Conservation (phyloP, 441 rosid species). For the Syzygium malaccense region DNA sequence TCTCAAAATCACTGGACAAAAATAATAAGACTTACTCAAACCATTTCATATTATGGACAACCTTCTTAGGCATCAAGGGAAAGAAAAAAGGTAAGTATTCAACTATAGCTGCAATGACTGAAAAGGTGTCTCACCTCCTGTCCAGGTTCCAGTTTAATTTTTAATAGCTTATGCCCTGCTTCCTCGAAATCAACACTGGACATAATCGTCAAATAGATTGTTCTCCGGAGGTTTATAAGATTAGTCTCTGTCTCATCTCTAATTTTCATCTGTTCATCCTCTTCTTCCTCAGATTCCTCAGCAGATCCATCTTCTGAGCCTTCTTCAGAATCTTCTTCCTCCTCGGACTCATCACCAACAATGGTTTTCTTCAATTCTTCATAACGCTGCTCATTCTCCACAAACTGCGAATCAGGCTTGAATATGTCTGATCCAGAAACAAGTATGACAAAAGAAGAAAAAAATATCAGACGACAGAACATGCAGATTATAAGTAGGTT, state of each 20-base stretch:
- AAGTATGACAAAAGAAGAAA: not conserved
- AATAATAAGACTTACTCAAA: not conserved
- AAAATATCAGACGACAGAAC: not conserved
- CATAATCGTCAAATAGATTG: slow-evolving; percentile 94
- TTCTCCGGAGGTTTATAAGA: slow-evolving; percentile 87
- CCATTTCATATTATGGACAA: not conserved
- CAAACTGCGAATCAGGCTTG: slow-evolving; percentile 65
- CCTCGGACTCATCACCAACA: slow-evolving; percentile 78
- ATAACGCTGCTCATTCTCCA: slow-evolving; percentile 77
- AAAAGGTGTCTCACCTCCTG: slow-evolving; percentile 61
- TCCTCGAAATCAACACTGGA: slow-evolving; percentile 98
- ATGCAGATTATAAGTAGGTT: not conserved
- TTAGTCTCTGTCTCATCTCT: slow-evolving; percentile 92
- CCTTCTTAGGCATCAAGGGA: not conserved
- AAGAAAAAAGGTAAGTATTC: not conserved
- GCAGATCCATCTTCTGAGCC: slow-evolving; percentile 56
- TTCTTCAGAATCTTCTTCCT: slow-evolving; percentile 72
- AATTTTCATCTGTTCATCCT: slow-evolving; percentile 67
- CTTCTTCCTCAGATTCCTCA: slow-evolving; percentile 61
- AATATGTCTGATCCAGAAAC: slow-evolving; percentile 57
- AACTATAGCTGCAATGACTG: not conserved
- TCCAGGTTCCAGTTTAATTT: slow-evolving; percentile 90
- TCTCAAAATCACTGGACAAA: not conserved
- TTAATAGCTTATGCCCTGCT: slow-evolving; percentile 91
- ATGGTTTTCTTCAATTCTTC: slow-evolving; percentile 81